Conservation (phyloP, 176 grass and related monocot species). For the Musa itinerans region DNA sequence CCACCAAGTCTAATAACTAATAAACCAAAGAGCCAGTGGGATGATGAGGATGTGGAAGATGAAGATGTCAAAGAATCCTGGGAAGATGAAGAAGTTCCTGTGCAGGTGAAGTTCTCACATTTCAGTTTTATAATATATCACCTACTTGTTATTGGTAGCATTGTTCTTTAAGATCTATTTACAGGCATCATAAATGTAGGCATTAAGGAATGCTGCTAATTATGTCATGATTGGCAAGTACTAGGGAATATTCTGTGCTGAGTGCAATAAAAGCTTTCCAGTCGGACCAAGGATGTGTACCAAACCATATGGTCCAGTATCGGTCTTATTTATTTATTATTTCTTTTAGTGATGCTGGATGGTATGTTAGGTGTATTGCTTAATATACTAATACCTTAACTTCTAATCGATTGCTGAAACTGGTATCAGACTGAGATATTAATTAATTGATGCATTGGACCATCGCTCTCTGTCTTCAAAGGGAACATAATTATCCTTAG, state of each 20-base stretch:
- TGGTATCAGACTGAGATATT: no score
- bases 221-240: no score
- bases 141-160: background rate
- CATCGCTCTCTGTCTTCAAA: no score
- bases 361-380: no score
- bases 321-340: no score
- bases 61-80: background rate
- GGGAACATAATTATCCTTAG: no score
- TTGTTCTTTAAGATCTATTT: background rate
- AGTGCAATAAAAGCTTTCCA: background rate
- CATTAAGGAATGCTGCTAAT: background rate
- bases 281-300: no score
- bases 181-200: background rate
- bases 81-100: constrained; percentile 10
- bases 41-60: constrained; percentile 5
- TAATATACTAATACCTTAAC: no score
- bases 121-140: background rate
- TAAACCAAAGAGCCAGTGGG: background rate
- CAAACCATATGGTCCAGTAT: no score
- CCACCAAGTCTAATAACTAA: background rate
- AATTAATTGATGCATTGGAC: no score
- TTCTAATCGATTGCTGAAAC: no score
- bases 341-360: no score
- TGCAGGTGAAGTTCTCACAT: background rate
- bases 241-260: background rate